These are phyloP conservation scores for Kwoniella dejecticola DNA, from an alignment of 768 basidiomycete species.

Conservation along the genomic window DNA sequence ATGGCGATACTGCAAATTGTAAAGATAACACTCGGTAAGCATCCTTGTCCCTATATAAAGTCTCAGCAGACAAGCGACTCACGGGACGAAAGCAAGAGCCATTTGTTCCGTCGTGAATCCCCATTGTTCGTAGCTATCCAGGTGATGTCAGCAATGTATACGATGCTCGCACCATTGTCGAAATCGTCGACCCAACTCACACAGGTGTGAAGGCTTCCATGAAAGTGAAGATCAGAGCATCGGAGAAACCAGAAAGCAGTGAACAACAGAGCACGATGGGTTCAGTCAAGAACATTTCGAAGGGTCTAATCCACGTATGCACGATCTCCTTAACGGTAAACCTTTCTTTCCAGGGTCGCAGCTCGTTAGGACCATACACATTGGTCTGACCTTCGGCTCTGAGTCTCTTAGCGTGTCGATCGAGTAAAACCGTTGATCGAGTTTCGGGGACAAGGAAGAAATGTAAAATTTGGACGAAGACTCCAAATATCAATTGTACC, in stretches of 20 bases:
- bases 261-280: slow-evolving; percentile 52
- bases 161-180: no score
- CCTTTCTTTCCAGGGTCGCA: slow-evolving; percentile 28
- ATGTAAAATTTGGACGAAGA: slow-evolving; percentile 44
- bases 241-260: slow-evolving; percentile 50
- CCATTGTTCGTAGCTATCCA: slow-evolving; percentile 37
- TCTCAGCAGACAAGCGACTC: background rate
- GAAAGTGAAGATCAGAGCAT: slow-evolving; percentile 54
- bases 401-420: slow-evolving; percentile 36
- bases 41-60: background rate
- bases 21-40: no score
- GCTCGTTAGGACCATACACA: slow-evolving; percentile 46
- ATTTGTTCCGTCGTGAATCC: slow-evolving; percentile 39
- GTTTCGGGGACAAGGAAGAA: slow-evolving; percentile 51
- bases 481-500: slow-evolving; percentile 50
- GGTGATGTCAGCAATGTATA: no score
- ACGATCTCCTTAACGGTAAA: slow-evolving; percentile 31
- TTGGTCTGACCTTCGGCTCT: slow-evolving; percentile 39
- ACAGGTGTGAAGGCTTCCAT: slow-evolving; percentile 47
- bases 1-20: slow-evolving; percentile 30
- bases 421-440: slow-evolving; percentile 40
- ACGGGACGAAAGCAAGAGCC: slow-evolving; percentile 48
- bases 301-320: slow-evolving; percentile 39
- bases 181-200: background rate
- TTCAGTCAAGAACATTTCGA: slow-evolving; percentile 47